Percentiles rank a stretch among this genome's conserved stretches.
Evolutionary conservation across 2,329 filamentous ascomycete species (phyloP).

Genomic region (Verticillium albo-atrum): DNA sequence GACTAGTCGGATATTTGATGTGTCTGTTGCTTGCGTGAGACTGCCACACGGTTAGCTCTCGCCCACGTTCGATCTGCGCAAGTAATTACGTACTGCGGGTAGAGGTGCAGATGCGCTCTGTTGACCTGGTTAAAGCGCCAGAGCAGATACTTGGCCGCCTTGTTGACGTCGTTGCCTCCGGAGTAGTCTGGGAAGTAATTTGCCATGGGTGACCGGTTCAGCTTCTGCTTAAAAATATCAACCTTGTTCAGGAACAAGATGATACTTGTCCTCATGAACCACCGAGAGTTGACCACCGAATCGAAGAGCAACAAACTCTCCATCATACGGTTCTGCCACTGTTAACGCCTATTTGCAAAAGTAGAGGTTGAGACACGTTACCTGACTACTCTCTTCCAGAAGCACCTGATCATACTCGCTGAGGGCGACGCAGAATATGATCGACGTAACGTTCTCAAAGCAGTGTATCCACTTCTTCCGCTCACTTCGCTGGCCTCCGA

Average conservation of each 20-base stretch:
- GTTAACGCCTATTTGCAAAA: slow-evolving; percentile 10
- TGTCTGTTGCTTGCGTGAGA: slow-evolving; percentile 97
- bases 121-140: slow-evolving; percentile 99
- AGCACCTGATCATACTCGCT: slow-evolving; percentile 98
- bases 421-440: slow-evolving; percentile 97
- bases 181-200: slow-evolving; percentile 99
- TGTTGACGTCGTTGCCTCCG: slow-evolving; percentile 94
- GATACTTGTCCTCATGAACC: slow-evolving; percentile 99
- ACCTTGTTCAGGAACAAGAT: slow-evolving; percentile 99
- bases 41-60: slow-evolving; percentile 38
- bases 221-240: slow-evolving; percentile 94
- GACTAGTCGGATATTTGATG: slow-evolving; percentile 94
- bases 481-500: slow-evolving; percentile 94
- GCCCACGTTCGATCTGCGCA: background rate
- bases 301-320: slow-evolving; percentile 95
- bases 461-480: slow-evolving; percentile 99
- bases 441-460: slow-evolving; percentile 98
- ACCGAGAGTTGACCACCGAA: slow-evolving; percentile 96
- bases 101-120: slow-evolving; percentile 89
- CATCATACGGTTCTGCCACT: slow-evolving; percentile 92
- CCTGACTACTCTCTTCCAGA: slow-evolving; percentile 94
- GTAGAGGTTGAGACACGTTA: slow-evolving; percentile 29
- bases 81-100: slow-evolving; percentile 78
- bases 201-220: slow-evolving; percentile 79
- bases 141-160: slow-evolving; percentile 93